Conservation (phyloP, 805 yeast species). For the Saccharomycopsis vini region DNA sequence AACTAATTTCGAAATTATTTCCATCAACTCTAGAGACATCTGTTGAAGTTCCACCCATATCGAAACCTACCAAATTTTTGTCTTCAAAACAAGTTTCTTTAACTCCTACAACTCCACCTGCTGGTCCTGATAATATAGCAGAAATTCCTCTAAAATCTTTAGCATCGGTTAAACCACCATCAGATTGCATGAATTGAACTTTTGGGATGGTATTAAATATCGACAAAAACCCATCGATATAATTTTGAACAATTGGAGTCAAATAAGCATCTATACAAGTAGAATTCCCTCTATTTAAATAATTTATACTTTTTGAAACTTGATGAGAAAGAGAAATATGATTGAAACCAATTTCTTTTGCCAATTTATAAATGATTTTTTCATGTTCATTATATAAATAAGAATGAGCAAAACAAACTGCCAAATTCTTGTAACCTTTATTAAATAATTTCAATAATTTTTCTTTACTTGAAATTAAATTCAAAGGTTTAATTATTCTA, state of each 20-base stretch:
- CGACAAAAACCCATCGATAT: slow-evolving; percentile 29
- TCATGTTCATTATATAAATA: slow-evolving; percentile 33
- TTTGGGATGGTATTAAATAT: slow-evolving; percentile 23
- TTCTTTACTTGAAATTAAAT: slow-evolving; percentile 22
- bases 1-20: slow-evolving; percentile 16
- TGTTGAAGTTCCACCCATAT: slow-evolving; percentile 36
- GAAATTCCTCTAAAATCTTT: slow-evolving; percentile 43
- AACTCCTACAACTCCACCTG: slow-evolving; percentile 54
- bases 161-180: slow-evolving; percentile 49
- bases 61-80: slow-evolving; percentile 17
- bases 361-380: slow-evolving; percentile 27
- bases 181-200: slow-evolving; percentile 49
- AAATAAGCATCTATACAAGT: slow-evolving; percentile 35
- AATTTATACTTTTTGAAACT: slow-evolving; percentile 30
- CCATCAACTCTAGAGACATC: slow-evolving; percentile 31
- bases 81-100: slow-evolving; percentile 43
- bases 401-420: slow-evolving; percentile 30
- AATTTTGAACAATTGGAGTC: slow-evolving; percentile 35
- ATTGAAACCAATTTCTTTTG: slow-evolving; percentile 27
- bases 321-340: slow-evolving; percentile 29
- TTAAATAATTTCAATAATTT: slow-evolving; percentile 23
- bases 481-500: slow-evolving; percentile 29
- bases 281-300: slow-evolving; percentile 35
- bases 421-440: slow-evolving; percentile 26
- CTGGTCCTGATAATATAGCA: slow-evolving; percentile 50